phyloP scores from a whole-genome alignment of 352 stramenopile species.

The Phytophthora macrochlamydospora region DNA sequence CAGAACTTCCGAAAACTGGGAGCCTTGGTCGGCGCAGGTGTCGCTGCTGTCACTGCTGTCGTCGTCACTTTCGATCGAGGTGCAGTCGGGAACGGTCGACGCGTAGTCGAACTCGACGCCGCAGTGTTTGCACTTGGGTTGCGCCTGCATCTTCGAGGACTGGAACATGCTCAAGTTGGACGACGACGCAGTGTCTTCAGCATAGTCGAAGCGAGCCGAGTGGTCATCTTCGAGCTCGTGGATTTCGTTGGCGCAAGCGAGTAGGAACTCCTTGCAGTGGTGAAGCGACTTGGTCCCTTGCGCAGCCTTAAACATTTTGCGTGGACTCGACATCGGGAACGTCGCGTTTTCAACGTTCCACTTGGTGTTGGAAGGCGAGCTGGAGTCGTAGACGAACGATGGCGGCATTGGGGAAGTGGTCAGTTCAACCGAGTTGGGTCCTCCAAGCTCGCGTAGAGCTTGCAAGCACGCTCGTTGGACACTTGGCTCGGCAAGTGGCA shows the following conservation, averaged over 20 bases:
- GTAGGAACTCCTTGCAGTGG: slow-evolving; percentile 71
- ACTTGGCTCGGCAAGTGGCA: slow-evolving; percentile 47
- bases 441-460: slow-evolving; percentile 41
- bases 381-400: slow-evolving; percentile 18
- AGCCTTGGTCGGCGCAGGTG: slow-evolving; percentile 53
- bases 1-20: slow-evolving; percentile 62
- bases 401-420: slow-evolving; percentile 6
- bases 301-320: slow-evolving; percentile 10
- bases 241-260: slow-evolving; percentile 83
- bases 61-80: slow-evolving; percentile 31
- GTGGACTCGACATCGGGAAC: slow-evolving; percentile 4
- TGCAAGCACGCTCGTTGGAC: slow-evolving; percentile 47
- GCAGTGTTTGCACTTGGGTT: slow-evolving; percentile 16
- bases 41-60: slow-evolving; percentile 31
- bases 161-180: slow-evolving; percentile 2
- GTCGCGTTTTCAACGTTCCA: slow-evolving; percentile 13
- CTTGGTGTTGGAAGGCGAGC: slow-evolving; percentile 8
- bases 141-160: not conserved
- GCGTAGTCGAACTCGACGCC: slow-evolving; percentile 53
- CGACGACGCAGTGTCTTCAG: slow-evolving; percentile 47
- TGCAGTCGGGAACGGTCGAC: slow-evolving; percentile 40
- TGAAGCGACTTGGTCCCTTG: slow-evolving; percentile 31
- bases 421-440: not conserved
- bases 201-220: slow-evolving; percentile 70
- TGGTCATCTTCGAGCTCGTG: slow-evolving; percentile 77